phyloP scores from a whole-genome alignment of 2,329 filamentous ascomycete genomes.

The Rhexocercosporidium sp. region DNA sequence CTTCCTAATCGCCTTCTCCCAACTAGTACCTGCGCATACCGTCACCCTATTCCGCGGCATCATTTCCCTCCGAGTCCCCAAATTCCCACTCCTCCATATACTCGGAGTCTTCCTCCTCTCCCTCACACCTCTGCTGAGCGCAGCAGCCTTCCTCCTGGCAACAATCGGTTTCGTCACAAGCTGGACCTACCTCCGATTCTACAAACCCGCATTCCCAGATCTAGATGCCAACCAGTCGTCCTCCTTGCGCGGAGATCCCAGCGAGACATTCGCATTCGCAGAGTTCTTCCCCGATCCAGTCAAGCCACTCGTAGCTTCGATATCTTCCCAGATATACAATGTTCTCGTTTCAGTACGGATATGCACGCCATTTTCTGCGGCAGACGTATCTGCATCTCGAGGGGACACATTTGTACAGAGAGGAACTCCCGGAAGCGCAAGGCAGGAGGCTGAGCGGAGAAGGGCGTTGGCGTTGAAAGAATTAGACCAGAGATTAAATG shows the following conservation, averaged over 20 bases:
- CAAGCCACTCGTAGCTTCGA: conserved; percentile 75
- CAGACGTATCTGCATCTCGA: conserved; percentile 77
- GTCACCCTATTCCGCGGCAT: conserved; percentile 91
- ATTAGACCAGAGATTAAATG: conserved; percentile 87
- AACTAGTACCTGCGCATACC: conserved; percentile 95
- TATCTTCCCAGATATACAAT: conserved; percentile 78
- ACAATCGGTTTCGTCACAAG: conserved; percentile 83
- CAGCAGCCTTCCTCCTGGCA: conserved; percentile 79
- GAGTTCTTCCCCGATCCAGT: conserved; percentile 90
- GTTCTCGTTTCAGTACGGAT: conserved; percentile 76
- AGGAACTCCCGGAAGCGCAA: conserved; percentile 67
- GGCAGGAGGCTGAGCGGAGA: conserved; percentile 90
- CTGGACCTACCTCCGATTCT: conserved; percentile 97
- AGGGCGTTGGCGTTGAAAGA: conserved; percentile 89
- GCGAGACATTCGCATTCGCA: conserved; percentile 94
- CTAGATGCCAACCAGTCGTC: conserved; percentile 65
- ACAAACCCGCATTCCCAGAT: conserved; percentile 76
- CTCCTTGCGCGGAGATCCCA: conserved; percentile 84
- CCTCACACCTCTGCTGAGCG: conserved; percentile 63
- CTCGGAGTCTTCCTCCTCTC: conserved; percentile 73
- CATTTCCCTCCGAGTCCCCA: conserved; percentile 83
- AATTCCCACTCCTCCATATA: conserved; percentile 75
- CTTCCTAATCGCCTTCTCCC: conserved; percentile 96
- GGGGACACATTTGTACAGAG: conserved; percentile 65
- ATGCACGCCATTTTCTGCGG: conserved; percentile 83